phyloP scores from a whole-genome alignment of 805 yeast species.

The Kuraishia molischiana region DNA sequence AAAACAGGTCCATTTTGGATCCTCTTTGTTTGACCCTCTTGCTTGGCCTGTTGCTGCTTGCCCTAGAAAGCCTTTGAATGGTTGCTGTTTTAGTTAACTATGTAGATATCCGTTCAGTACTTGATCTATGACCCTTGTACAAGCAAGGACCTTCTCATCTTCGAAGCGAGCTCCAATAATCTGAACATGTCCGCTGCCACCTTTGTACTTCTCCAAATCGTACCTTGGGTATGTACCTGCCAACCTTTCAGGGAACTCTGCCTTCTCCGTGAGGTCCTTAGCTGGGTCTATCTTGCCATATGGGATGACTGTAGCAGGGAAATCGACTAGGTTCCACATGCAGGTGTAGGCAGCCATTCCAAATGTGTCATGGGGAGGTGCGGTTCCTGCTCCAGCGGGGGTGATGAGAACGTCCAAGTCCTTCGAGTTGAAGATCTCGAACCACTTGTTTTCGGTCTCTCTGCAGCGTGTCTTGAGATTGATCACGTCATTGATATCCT shows the following conservation, averaged over 20 bases:
- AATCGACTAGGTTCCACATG: conserved; percentile 10
- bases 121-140: background rate
- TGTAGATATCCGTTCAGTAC: background rate
- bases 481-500: background rate
- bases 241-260: background rate
- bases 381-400: conserved; percentile 10
- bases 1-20: too few species aligned
- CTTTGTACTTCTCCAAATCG: background rate
- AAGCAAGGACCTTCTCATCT: background rate
- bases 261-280: background rate
- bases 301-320: conserved; percentile 41
- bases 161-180: background rate
- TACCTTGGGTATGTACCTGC: background rate
- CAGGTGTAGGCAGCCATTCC: conserved; percentile 10
- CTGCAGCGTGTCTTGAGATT: background rate
- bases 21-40: too few species aligned
- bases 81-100: background rate
- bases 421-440: conserved; percentile 4
- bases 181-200: background rate
- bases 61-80: background rate
- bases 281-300: conserved; percentile 3
- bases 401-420: conserved; percentile 7
- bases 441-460: background rate
- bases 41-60: too few species aligned
- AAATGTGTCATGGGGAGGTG: conserved; percentile 11